Base-by-base conservation (phyloP, 2,329 filamentous ascomycete genomes). In the Paramyrothecium sp. region DNA sequence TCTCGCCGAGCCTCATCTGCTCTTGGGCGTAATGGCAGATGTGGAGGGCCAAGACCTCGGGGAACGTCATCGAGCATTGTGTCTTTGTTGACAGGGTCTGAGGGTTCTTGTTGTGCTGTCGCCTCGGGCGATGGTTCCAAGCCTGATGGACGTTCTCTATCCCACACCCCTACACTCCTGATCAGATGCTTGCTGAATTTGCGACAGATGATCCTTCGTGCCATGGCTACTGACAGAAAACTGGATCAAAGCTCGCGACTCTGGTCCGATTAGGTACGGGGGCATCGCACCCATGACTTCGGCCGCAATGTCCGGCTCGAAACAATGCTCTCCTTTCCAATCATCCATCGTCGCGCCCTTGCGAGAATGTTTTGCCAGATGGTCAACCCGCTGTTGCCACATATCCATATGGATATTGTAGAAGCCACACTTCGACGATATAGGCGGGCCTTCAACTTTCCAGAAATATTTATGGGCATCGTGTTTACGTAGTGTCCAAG, bases 381-480 rank as follows among this genome's bases (percentile, higher is more conserved):
- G 67, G 49, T 66, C 64, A 34, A 56, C 52, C 11, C 66, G 59
- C 13, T 56, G 51, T 8, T 49, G 53, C 65, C 66, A 69, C 3
- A 60, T 56, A 11, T 47, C 16, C 7, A 68, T 57, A 3, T n/a
- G 44, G 22, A 54, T 22, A 4, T 61, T 59, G 38, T 65, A 69
- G 51, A 69, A 69, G 2, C 66, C 66, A 44, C 65, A 69, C 17
- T 65, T 60, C 5, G 63, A 68, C 2, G 52, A 48, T 13, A 68
- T 54, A 5, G 57, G 33, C 4, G 54, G 51, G 3, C 55, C 49
- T 20, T 63, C 56, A 33, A 58, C 38, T 56, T 62, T 64, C 66
- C 66, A 69, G 22, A 56, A 54, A 13, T 63, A 68, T 65, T 51
- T 82, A 77, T 78, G 76, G 58, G 71, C 68, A 33, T 67, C 56